These are phyloP conservation scores for Magnaporthales sp. DNA, from an alignment of 2,329 filamentous ascomycete genomes.

Conservation along the genomic window DNA sequence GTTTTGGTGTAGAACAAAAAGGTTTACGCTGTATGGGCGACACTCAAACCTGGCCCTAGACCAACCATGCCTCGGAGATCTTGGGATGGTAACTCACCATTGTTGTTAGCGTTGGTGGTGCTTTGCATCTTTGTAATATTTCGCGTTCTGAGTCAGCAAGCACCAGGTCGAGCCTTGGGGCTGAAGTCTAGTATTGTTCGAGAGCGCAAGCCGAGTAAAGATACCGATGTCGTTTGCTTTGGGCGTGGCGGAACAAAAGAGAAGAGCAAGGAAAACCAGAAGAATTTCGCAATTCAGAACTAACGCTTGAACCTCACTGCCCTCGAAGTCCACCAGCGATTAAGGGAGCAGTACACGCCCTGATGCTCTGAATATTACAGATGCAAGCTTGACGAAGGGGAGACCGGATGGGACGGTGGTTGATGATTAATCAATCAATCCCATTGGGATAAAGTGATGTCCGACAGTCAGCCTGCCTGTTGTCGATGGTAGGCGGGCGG, in stretches of 20 bases:
- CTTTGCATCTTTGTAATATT: slow-evolving; percentile 5
- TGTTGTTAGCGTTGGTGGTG: slow-evolving; percentile 2
- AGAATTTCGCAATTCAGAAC: neutral
- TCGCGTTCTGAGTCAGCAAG: slow-evolving; percentile 9
- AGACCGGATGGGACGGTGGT: neutral
- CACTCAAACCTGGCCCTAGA: neutral
- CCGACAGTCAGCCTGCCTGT: neutral
- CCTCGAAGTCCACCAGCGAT: neutral
- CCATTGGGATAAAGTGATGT: neutral
- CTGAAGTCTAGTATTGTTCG: neutral
- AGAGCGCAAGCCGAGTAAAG: neutral
- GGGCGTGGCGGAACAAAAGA: neutral
- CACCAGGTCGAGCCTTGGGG: neutral
- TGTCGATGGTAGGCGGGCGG: neutral
- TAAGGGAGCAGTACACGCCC: neutral
- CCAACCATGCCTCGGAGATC: neutral
- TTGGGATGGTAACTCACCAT: neutral
- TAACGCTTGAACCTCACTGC: neutral
- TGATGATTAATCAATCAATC: slow-evolving; percentile 1
- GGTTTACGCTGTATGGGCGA: neutral
- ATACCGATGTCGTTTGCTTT: neutral
- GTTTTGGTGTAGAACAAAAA: neutral
- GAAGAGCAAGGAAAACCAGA: neutral
- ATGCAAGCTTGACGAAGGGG: neutral
- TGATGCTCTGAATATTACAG: neutral